Evolutionary conservation across 345 rosid species (phyloP), one percentile per base, ranked within the genome.

Genomic region (Reutealis trisperma): DNA sequence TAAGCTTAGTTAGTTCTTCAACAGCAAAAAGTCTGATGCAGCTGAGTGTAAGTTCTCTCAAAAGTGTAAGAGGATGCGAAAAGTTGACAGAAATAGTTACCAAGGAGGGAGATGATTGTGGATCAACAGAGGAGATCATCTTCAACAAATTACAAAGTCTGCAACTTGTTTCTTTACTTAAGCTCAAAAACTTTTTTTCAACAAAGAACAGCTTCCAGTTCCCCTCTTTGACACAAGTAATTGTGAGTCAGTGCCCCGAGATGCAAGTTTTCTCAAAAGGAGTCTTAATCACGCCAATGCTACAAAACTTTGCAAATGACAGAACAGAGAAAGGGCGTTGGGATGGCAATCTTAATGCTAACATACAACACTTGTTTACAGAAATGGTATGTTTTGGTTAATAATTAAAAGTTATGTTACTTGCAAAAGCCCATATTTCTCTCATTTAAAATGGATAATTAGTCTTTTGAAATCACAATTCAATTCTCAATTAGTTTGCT

Each of bases 1-100:
- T 22, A 6, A 21, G 44, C 27, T 77, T 85, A 47, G 7, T 80
- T 5, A n/a, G 71, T 15, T 6, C 54, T 32, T 61, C 78, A 18
- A 61, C 73, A 0, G 84, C 83, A 18, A 70, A 75, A 74, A 71
- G 72, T 49, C n/a, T 78, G 8, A 45, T 52, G 64, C 37, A 63
- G 6, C 84, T n/a, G n/a, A n/a, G n/a, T n/a, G n/a, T n/a, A n/a
- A n/a, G n/a, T n/a, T n/a, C n/a, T n/a, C n/a, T n/a, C n/a, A n/a
- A n/a, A n/a, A n/a, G 22, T 6, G 49, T 85, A 32, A 14, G 13
- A 7, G 64, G 71, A 8, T 85, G 85, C 47, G 11, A 77, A 14
- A 34, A 30, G 59, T 24, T 85, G 2, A 41, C 30, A 13, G 75
- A 82, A 54, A 59, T 82, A 8, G 61, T 80, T 51, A 52, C 27